phyloP scores from a whole-genome alignment of 2,329 filamentous ascomycete genomes.

The Harringtonia aguacate region DNA sequence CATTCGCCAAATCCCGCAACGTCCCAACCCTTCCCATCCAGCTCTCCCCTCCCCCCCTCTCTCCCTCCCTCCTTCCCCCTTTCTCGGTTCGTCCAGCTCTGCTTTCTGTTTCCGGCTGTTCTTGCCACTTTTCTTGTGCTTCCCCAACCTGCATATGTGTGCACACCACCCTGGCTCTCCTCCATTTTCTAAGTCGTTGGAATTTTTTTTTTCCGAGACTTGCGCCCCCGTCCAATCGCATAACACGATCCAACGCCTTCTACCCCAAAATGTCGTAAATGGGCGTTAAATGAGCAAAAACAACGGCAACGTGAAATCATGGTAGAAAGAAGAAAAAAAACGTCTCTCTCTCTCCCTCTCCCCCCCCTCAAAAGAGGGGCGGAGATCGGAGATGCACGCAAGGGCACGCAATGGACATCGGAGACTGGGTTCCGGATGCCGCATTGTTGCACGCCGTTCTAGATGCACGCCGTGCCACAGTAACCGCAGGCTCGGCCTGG shows the following conservation, averaged over 20 bases:
- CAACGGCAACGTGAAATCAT: neutral
- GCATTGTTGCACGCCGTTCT: neutral
- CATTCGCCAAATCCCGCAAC: no score
- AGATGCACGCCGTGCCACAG: slow-evolving; percentile 13
- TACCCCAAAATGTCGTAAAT: neutral
- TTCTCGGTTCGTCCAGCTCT: no score
- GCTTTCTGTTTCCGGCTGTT: neutral
- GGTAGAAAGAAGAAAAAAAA: neutral
- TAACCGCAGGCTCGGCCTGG: slow-evolving; percentile 15
- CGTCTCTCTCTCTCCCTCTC: no score
- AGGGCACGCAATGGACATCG: no score
- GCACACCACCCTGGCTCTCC: no score
- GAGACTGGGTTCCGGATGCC: no score
- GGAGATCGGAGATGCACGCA: no score
- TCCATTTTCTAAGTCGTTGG: neutral
- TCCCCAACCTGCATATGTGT: neutral
- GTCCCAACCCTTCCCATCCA: no score
- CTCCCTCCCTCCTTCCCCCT: no score
- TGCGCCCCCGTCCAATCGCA: neutral
- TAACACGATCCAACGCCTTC: neutral
- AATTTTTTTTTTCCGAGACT: neutral
- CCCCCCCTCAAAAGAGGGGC: neutral
- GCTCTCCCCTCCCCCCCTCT: no score
- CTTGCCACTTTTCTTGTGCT: neutral
- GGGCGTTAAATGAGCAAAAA: neutral